Evolutionary conservation across 345 rosid species (phyloP).

Genomic region (Salix viminalis): DNA sequence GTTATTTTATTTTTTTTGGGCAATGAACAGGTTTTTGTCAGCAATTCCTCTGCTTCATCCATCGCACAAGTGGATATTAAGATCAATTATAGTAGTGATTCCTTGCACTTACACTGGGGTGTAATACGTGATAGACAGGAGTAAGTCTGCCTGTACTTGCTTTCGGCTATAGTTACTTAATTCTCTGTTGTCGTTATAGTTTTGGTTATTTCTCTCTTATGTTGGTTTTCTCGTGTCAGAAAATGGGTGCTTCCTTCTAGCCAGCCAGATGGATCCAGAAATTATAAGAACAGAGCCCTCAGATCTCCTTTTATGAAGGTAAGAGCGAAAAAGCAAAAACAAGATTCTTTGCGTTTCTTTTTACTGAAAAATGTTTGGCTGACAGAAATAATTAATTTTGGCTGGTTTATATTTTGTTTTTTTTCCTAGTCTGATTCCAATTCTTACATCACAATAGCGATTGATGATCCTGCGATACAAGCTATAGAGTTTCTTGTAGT

Average conservation of each 20-base stretch:
- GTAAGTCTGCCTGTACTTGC: conserved; percentile 42
- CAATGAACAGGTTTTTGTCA: conserved; percentile 59
- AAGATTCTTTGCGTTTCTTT: conserved; percentile 16
- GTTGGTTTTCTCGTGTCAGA: conserved; percentile 35
- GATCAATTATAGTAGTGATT: conserved; percentile 49
- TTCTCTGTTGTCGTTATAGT: neutral
- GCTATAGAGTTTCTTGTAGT: conserved; percentile 89
- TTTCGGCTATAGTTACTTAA: neutral
- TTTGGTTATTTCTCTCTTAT: conserved; percentile 8
- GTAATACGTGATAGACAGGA: conserved; percentile 56
- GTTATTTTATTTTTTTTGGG: conserved; percentile 7
- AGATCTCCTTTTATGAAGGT: conserved; percentile 86
- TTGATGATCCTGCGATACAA: conserved; percentile 68
- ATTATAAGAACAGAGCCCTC: conserved; percentile 84
- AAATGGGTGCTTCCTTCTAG: conserved; percentile 86
- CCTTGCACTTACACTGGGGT: conserved; percentile 94
- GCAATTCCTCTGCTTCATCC: conserved; percentile 38
- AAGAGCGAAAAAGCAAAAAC: conserved; percentile 24
- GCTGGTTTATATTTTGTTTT: conserved; percentile 9
- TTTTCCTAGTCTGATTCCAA: conserved; percentile 55
- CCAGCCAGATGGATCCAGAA: conserved; percentile 70
- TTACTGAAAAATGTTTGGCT: neutral
- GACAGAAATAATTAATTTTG: conserved; percentile 12
- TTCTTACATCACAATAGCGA: conserved; percentile 65
- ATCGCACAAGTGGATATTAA: conserved; percentile 50